Conservation (phyloP, 2,329 filamentous ascomycete species). For the Cladosporium phlei region DNA sequence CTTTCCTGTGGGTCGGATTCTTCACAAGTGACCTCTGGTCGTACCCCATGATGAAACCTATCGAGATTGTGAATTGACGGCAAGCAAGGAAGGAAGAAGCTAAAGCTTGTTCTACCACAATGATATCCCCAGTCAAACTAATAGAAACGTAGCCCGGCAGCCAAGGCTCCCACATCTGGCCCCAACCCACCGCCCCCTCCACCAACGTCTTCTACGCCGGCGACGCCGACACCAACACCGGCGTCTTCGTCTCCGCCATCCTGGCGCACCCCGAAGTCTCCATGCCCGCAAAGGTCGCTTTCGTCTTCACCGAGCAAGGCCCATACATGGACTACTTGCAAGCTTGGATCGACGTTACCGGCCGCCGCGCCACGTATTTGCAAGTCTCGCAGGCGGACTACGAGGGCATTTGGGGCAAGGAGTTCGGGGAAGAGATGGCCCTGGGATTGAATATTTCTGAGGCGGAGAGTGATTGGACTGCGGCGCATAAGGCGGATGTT, state of each 20-base stretch:
- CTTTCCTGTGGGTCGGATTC: conserved; percentile 20
- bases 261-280: conserved; percentile 13
- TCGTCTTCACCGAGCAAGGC: conserved; percentile 17
- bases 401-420: conserved; percentile 13
- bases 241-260: conserved; percentile 15
- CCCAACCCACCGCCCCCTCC: conserved; percentile 10
- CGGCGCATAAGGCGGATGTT: conserved; percentile 8
- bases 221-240: conserved; percentile 15
- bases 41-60: conserved; percentile 8
- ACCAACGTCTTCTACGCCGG: conserved; percentile 15
- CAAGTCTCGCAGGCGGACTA: conserved; percentile 8
- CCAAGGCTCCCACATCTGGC: conserved; percentile 11
- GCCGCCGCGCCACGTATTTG: conserved; percentile 13
- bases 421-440: conserved; percentile 15
- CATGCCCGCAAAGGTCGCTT: conserved; percentile 14
- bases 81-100: too few relatives aligned
- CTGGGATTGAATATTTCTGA: conserved; percentile 14
- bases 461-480: conserved; percentile 14
- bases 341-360: conserved; percentile 15
- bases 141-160: conserved; percentile 7
- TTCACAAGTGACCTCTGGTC: conserved; percentile 19
- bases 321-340: conserved; percentile 15
- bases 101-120: too few relatives aligned
- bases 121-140: background rate
- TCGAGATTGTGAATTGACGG: conserved; percentile 14